These are phyloP conservation scores for Angomonas deanei DNA, from an alignment of 208 protist genomes.

Conservation along the genomic window DNA sequence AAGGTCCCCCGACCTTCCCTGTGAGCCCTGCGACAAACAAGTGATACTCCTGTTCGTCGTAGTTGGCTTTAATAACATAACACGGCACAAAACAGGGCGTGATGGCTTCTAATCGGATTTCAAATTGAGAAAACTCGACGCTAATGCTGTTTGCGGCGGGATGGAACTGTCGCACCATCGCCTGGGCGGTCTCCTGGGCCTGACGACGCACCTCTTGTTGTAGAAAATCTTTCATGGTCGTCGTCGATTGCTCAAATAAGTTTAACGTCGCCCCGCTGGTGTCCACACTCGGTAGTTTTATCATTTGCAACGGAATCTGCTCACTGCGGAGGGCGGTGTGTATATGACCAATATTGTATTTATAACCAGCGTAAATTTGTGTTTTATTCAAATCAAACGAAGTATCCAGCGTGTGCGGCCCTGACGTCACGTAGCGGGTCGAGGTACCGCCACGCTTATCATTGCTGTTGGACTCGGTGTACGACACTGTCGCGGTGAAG, in stretches of 20 bases:
- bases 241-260: constrained; percentile 85
- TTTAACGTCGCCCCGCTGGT: constrained; percentile 65
- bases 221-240: constrained; percentile 51
- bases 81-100: constrained; percentile 77
- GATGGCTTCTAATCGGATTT: constrained; percentile 53
- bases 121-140: constrained; percentile 48
- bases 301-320: constrained; percentile 37
- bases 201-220: constrained; percentile 45
- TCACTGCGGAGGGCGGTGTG: constrained; percentile 58
- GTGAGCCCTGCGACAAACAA: constrained; percentile 68
- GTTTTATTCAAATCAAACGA: constrained; percentile 69
- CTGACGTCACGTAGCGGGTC: constrained; percentile 29
- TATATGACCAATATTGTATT: constrained; percentile 84
- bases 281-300: constrained; percentile 58
- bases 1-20: constrained; percentile 66
- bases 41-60: constrained; percentile 70
- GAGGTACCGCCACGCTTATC: constrained; percentile 17
- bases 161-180: constrained; percentile 56
- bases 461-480: constrained; percentile 26
- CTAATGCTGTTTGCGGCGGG: constrained; percentile 41
- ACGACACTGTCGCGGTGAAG: constrained; percentile 52
- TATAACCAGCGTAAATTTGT: constrained; percentile 87
- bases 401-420: constrained; percentile 46
- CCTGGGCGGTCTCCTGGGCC: constrained; percentile 35
- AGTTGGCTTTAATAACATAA: constrained; percentile 75